Conservation (phyloP, 441 rosid species). For the Eruca vesicaria region DNA sequence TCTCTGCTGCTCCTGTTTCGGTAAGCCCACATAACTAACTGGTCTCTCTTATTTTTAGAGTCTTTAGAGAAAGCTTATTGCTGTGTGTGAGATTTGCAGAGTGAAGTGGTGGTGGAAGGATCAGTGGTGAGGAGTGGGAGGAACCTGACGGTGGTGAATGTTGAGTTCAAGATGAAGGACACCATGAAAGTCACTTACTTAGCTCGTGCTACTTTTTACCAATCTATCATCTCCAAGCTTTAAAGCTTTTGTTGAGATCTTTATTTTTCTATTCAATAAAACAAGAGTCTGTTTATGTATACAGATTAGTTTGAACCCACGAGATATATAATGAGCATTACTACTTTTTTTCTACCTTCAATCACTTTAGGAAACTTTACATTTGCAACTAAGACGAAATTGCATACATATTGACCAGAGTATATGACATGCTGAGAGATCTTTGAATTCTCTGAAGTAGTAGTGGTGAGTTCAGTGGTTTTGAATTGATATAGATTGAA, state of each 20-base stretch:
- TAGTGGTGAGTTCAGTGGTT: too few relatives aligned
- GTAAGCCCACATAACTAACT: conserved; percentile 39
- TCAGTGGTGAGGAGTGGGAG: conserved; percentile 69
- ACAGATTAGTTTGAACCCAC: background rate
- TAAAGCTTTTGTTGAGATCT: conserved; percentile 25
- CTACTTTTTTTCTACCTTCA: background rate
- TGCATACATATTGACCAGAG: background rate
- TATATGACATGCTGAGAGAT: background rate
- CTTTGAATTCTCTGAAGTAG: background rate
- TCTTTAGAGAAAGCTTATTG: conserved; percentile 1
- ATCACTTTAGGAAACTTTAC: background rate
- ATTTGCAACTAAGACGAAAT: background rate
- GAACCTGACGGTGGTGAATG: conserved; percentile 54
- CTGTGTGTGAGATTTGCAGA: conserved; percentile 13
- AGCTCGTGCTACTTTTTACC: conserved; percentile 65
- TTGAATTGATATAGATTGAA: too few relatives aligned
- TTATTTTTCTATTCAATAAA: conserved; percentile 2
- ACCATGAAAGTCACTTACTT: conserved; percentile 48
- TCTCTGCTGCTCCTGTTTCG: conserved; percentile 50
- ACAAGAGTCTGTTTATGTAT: conserved; percentile 14
- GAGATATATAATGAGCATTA: background rate
- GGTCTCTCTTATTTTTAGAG: background rate
- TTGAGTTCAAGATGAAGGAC: conserved; percentile 55
- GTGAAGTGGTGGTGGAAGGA: conserved; percentile 55
- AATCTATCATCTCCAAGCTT: conserved; percentile 49